Evolutionary conservation across 2,329 filamentous ascomycete genomes (phyloP).

Genomic region (Aureobasidium musti): DNA sequence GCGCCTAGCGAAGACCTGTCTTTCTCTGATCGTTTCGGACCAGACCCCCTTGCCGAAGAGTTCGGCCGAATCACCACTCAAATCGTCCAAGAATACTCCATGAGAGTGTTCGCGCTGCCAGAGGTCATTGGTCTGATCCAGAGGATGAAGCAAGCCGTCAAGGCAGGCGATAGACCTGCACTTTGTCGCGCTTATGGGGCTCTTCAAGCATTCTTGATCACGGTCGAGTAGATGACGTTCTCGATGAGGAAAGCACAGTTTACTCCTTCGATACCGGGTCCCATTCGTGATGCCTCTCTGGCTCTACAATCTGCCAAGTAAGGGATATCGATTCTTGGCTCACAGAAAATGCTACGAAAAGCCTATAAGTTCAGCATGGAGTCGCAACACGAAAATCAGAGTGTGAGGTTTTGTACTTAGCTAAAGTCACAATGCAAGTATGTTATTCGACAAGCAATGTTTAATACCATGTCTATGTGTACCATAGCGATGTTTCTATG

Average conservation of each 20-base stretch:
- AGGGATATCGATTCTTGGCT: background rate
- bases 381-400: background rate
- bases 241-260: background rate
- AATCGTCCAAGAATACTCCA: background rate
- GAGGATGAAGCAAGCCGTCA: slow-evolving; percentile 10
- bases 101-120: background rate
- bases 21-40: background rate
- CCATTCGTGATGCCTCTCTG: background rate
- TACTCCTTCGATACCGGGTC: background rate
- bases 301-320: background rate
- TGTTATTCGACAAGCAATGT: too few species aligned
- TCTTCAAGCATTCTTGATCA: slow-evolving; percentile 2
- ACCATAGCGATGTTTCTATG: too few species aligned
- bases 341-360: background rate
- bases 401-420: background rate
- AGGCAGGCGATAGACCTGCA: background rate
- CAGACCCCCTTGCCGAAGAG: slow-evolving; percentile 15
- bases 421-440: background rate
- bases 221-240: background rate
- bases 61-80: slow-evolving; percentile 5
- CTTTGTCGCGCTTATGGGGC: slow-evolving; percentile 4
- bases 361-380: background rate
- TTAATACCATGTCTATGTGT: too few species aligned
- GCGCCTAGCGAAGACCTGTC: background rate
- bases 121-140: background rate